These are phyloP conservation scores for Leccinum angustisporum DNA, from an alignment of 1,284 basidiomycete species.

Conservation along the genomic window DNA sequence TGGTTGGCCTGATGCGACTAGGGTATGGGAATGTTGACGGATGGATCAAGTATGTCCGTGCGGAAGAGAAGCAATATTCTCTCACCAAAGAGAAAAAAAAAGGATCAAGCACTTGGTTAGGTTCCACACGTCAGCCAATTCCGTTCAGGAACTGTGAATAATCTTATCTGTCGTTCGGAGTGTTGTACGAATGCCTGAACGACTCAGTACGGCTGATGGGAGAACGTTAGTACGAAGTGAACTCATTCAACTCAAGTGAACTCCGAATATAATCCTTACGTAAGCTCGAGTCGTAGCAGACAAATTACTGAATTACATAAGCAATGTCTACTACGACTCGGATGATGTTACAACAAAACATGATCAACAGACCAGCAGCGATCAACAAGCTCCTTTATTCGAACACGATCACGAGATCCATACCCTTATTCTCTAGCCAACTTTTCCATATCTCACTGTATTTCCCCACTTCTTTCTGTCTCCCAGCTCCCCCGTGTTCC, in stretches of 20 bases:
- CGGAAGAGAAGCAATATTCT: not conserved
- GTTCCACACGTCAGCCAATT: not conserved
- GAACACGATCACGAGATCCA: conserved; percentile 27
- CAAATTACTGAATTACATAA: not conserved
- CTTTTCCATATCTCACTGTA: conserved; percentile 36
- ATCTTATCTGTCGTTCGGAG: not conserved
- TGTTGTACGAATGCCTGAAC: not conserved
- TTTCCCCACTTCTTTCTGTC: conserved; percentile 15
- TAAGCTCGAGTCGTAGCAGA: not conserved
- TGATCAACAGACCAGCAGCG: not conserved
- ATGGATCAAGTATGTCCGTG: not conserved
- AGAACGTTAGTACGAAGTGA: not conserved
- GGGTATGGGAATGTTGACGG: not conserved
- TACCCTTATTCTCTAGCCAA: conserved; percentile 34
- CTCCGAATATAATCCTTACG: not conserved
- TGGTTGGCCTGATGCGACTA: not conserved
- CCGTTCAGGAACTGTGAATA: not conserved
- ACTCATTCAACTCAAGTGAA: no score
- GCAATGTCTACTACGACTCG: no score
- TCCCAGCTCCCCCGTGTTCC: not conserved
- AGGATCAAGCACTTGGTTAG: not conserved
- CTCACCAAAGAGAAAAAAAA: conserved; percentile 1
- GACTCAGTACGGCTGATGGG: not conserved
- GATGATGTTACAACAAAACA: not conserved
- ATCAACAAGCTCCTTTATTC: conserved; percentile 12